phyloP scores from a whole-genome alignment of 176 grass and related monocot species.

The Zoysia pacifica region DNA sequence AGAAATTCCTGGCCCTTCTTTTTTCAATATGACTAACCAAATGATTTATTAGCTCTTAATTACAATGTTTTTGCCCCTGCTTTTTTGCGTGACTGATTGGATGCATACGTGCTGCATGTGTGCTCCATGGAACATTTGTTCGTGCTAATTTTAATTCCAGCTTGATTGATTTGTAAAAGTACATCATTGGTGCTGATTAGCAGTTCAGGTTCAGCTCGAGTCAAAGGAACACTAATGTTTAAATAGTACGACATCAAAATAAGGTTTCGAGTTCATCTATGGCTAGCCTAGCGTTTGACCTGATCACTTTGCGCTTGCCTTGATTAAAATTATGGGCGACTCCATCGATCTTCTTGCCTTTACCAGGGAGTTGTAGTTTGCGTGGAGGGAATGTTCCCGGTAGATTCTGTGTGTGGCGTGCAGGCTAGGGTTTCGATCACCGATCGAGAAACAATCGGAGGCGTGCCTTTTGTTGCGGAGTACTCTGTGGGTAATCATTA shows the following conservation, averaged over 20 bases:
- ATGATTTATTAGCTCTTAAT: no score
- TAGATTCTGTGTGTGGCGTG: constrained; percentile 3
- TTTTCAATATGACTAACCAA: no score
- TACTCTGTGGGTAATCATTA: constrained; percentile 24
- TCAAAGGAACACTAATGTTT: not conserved
- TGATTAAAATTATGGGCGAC: not conserved
- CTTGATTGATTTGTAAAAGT: not conserved
- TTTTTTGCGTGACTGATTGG: no score
- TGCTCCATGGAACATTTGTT: not conserved
- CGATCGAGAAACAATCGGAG: not conserved
- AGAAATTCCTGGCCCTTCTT: no score
- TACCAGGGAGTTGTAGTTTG: not conserved
- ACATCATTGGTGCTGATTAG: not conserved
- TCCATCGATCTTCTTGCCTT: not conserved
- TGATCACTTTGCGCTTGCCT: not conserved
- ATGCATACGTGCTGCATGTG: no score
- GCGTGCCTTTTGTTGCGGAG: not conserved
- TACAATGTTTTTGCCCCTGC: no score
- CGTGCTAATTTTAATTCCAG: not conserved
- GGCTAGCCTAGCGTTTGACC: constrained; percentile 5
- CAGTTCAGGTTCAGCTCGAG: no score
- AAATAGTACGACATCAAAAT: no score
- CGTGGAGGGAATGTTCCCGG: constrained; percentile 13
- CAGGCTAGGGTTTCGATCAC: not conserved
- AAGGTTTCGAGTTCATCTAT: no score